Evolutionary conservation across 2,329 filamentous ascomycete species (phyloP).

Genomic region (Septoria linicola): DNA sequence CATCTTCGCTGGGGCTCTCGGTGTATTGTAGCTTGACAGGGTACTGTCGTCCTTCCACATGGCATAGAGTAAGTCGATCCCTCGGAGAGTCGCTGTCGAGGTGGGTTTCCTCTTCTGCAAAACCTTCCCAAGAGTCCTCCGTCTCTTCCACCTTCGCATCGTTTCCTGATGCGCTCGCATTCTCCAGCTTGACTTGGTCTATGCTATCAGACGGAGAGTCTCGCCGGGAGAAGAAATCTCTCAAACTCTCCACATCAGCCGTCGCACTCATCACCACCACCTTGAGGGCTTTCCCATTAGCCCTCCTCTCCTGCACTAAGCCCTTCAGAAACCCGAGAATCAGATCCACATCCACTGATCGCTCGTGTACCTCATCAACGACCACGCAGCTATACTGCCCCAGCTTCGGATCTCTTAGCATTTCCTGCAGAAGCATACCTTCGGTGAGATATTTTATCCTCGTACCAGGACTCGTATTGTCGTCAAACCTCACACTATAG

Average conservation of each 20-base stretch:
- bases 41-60: constrained; percentile 83
- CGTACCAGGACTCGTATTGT: constrained; percentile 75
- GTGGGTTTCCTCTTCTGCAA: constrained; percentile 28
- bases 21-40: constrained; percentile 79
- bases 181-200: not conserved
- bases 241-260: constrained; percentile 77
- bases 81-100: not conserved
- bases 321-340: constrained; percentile 84
- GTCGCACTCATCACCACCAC: constrained; percentile 97
- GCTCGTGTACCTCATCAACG: constrained; percentile 95
- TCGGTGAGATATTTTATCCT: constrained; percentile 93
- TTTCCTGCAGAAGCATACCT: constrained; percentile 92
- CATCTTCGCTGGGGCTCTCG: constrained; percentile 70
- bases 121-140: constrained; percentile 24
- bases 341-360: constrained; percentile 90
- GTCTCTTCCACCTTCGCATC: constrained; percentile 4
- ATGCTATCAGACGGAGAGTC: not conserved
- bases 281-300: constrained; percentile 69
- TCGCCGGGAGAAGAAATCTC: constrained; percentile 64
- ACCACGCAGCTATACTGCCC: constrained; percentile 84
- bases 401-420: constrained; percentile 79
- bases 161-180: not conserved
- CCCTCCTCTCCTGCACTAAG: constrained; percentile 63
- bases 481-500: constrained; percentile 94
- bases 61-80: constrained; percentile 43